Base-by-base conservation (phyloP, 2,329 filamentous ascomycete species). In the Scorias spongiosa region DNA sequence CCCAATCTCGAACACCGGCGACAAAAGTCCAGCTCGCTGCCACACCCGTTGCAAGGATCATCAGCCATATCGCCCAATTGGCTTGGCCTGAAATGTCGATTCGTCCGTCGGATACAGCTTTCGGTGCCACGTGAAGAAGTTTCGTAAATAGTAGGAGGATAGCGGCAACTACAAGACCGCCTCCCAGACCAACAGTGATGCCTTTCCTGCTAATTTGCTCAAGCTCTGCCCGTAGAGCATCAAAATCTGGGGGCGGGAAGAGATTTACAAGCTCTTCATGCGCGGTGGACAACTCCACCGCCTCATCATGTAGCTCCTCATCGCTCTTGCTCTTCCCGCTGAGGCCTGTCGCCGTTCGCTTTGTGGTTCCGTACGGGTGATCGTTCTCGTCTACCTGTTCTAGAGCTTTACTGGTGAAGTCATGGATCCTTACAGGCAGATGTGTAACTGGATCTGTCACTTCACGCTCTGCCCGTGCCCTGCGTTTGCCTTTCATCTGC, bases 361-460 rank as follows among this genome's bases (percentile, higher is more conserved):
- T 52, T 12, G 64, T 59, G 12, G 59, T 56, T 9, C 67, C 68
- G 32, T 60, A 54, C 0, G 66, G 58, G 2, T 63, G 59, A 4
- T 64, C 58, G 48, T 72, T 72, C 54, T 71, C 63, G 29, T 64
- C 57, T 18, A 65, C 61, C 42, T 60, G 58, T 47, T 71, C 64
- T 29, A 84, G 64, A 42, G 81, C 76, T 34, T 75, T 71, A 26
- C 71, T 67, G 0, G 80, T 83, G 52, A 78, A 78, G 55, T 84
- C 81, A 54, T 81, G 77, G 30, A 84, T 80, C 30, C 63, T 66
- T 40, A 84, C 70, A 1, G 80, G 79, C 2, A 84, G 66, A 60
- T 84, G 81, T 1, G 81, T 85, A 34, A 84, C 71, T 0, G 80
- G 80, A 54, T 85, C 81, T 1, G 80, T 84, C 40, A 84, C 80